These are phyloP conservation scores for Drechslerella stenobrocha DNA, from an alignment of 2,329 filamentous ascomycete species.

Conservation along the genomic window DNA sequence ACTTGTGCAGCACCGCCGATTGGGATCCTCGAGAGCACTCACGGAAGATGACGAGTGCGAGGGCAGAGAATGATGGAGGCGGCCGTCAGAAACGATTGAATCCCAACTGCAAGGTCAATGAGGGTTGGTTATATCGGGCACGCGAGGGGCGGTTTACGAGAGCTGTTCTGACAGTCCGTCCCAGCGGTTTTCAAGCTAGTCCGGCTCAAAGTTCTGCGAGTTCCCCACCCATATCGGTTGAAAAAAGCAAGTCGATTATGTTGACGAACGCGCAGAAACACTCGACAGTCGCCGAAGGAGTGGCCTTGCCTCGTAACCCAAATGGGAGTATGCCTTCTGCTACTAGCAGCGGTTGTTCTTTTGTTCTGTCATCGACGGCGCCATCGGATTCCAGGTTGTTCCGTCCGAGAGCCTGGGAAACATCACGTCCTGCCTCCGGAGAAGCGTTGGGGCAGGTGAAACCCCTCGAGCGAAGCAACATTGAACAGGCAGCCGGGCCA, in stretches of 20 bases:
- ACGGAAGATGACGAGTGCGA: conserved; percentile 52
- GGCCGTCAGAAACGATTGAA: conserved; percentile 19
- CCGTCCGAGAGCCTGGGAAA: background rate
- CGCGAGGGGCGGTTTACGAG: conserved; percentile 26
- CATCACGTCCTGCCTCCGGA: conserved; percentile 3
- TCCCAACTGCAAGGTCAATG: conserved; percentile 25
- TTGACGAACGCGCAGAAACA: background rate
- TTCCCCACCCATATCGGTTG: conserved; percentile 7
- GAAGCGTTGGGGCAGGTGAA: conserved; percentile 40
- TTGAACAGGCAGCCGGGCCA: conserved; percentile 14
- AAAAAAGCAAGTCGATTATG: conserved; percentile 1
- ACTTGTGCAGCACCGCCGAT: conserved; percentile 11
- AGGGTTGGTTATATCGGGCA: conserved; percentile 43
- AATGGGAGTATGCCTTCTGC: too few species aligned
- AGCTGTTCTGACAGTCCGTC: conserved; percentile 11
- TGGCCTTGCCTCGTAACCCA: too few species aligned
- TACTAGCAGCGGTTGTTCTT: background rate
- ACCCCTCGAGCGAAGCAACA: conserved; percentile 14
- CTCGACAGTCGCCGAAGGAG: too few species aligned
- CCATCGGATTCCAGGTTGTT: background rate
- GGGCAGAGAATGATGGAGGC: conserved; percentile 26
- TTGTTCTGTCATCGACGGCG: background rate
- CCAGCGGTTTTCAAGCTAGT: conserved; percentile 42
- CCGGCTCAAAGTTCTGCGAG: background rate
- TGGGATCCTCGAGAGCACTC: conserved; percentile 47